phyloP scores from a whole-genome alignment of 2,329 filamentous ascomycete genomes.

The Penicillium sp. region DNA sequence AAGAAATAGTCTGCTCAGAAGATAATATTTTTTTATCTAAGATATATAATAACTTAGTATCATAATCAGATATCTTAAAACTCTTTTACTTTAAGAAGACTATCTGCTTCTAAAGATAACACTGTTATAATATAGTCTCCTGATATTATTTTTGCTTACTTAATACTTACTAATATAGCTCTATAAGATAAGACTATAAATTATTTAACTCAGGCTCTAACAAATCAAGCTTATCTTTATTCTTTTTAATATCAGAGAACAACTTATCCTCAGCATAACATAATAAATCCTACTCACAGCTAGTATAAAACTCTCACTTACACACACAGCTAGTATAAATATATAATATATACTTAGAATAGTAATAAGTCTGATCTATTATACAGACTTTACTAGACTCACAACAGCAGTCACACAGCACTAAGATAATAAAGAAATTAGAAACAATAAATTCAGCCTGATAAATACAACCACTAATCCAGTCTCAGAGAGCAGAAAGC shows the following conservation, averaged over 20 bases:
- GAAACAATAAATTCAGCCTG: too few species aligned
- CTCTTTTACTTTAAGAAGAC: neutral
- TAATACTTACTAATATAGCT: neutral
- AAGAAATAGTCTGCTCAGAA: neutral
- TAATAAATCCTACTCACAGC: too few species aligned
- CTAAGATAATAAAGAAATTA: too few species aligned
- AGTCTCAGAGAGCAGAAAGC: too few species aligned
- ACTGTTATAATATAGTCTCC: neutral
- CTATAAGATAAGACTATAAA: neutral
- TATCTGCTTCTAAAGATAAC: neutral
- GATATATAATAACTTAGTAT: neutral
- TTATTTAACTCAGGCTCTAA: neutral
- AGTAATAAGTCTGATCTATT: neutral
- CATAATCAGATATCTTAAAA: neutral
- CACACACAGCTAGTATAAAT: too few species aligned
- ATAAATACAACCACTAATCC: too few species aligned
- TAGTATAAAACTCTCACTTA: too few species aligned
- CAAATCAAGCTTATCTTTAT: too few species aligned
- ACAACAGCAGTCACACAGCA: too few species aligned
- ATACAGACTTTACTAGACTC: too few species aligned
- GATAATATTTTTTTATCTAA: constrained; percentile 1
- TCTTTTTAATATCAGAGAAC: too few species aligned
- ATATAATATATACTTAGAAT: neutral
- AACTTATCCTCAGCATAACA: too few species aligned
- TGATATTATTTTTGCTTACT: neutral